These are phyloP conservation scores for Discostella pseudostelligera DNA, from an alignment of 108 stramenopile genomes.

Conservation along the genomic window DNA sequence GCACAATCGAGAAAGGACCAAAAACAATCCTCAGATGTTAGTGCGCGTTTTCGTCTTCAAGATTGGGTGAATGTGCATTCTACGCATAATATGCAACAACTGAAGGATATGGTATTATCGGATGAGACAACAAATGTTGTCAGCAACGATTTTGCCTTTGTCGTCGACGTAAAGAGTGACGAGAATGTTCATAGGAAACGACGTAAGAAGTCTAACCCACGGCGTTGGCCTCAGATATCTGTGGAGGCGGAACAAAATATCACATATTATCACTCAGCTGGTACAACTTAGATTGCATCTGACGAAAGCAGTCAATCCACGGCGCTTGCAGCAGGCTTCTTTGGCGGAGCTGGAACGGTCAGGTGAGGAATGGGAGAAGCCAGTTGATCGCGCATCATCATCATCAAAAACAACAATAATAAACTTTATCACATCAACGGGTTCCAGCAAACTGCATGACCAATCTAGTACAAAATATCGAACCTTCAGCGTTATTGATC, in stretches of 20 bases:
- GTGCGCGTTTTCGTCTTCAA: conserved; percentile 9
- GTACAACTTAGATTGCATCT: too few relatives aligned
- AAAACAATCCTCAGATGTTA: background rate
- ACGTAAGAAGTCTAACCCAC: conserved; percentile 9
- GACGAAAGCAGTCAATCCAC: background rate
- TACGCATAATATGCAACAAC: background rate
- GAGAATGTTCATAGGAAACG: background rate
- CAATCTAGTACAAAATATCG: too few relatives aligned
- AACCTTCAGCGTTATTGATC: too few relatives aligned
- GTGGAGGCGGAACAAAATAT: too few relatives aligned
- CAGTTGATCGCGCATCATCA: too few relatives aligned
- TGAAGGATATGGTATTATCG: background rate
- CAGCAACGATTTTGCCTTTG: background rate
- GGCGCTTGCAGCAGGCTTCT: background rate
- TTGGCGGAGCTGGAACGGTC: too few relatives aligned
- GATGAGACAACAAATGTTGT: background rate
- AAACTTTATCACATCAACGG: too few relatives aligned
- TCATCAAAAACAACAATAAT: too few relatives aligned
- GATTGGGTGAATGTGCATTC: conserved; percentile 14
- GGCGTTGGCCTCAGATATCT: background rate
- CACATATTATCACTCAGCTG: too few relatives aligned
- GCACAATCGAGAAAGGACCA: background rate
- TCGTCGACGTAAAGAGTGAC: background rate
- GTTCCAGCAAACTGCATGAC: too few relatives aligned
- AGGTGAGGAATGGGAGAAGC: too few relatives aligned